Percentiles rank a stretch among this genome's conserved stretches.
Evolutionary conservation across 2,329 filamentous ascomycete species (phyloP).

Genomic region (Aspergillus sp.): DNA sequence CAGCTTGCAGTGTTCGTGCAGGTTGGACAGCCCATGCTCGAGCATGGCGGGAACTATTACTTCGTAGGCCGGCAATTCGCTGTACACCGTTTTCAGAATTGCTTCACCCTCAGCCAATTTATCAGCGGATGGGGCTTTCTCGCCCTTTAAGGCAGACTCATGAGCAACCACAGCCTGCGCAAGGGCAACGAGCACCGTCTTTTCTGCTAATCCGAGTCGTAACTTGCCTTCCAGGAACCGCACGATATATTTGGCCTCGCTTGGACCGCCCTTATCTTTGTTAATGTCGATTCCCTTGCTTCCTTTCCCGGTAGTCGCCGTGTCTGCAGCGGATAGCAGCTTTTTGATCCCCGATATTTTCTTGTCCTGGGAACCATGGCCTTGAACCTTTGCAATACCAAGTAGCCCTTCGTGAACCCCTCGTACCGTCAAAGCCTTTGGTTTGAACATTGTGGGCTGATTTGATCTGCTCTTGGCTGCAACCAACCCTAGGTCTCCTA

Average conservation of each 20-base stretch:
- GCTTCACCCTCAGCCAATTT: slow-evolving; percentile 82
- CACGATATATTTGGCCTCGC: slow-evolving; percentile 91
- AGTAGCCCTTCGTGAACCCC: slow-evolving; percentile 87
- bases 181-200: slow-evolving; percentile 83
- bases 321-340: slow-evolving; percentile 84
- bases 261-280: slow-evolving; percentile 89
- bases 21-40: slow-evolving; percentile 77
- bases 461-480: slow-evolving; percentile 94
- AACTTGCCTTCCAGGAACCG: slow-evolving; percentile 94
- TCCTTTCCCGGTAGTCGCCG: slow-evolving; percentile 67
- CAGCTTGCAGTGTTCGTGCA: slow-evolving; percentile 83
- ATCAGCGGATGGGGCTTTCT: slow-evolving; percentile 68
- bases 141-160: slow-evolving; percentile 69
- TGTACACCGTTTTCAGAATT: slow-evolving; percentile 87
- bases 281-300: slow-evolving; percentile 71
- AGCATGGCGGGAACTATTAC: slow-evolving; percentile 89
- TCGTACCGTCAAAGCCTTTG: slow-evolving; percentile 81
- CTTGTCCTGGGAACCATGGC: slow-evolving; percentile 81
- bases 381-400: slow-evolving; percentile 80
- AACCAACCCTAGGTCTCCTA: slow-evolving; percentile 90
- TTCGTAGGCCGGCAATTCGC: slow-evolving; percentile 92
- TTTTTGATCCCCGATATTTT: slow-evolving; percentile 98
- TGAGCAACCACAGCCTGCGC: slow-evolving; percentile 86
- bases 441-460: slow-evolving; percentile 98
- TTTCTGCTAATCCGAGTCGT: slow-evolving; percentile 86